These are phyloP conservation scores for Fusarium cyanostomum DNA, from an alignment of 2,329 filamentous ascomycete species.

Conservation along the genomic window DNA sequence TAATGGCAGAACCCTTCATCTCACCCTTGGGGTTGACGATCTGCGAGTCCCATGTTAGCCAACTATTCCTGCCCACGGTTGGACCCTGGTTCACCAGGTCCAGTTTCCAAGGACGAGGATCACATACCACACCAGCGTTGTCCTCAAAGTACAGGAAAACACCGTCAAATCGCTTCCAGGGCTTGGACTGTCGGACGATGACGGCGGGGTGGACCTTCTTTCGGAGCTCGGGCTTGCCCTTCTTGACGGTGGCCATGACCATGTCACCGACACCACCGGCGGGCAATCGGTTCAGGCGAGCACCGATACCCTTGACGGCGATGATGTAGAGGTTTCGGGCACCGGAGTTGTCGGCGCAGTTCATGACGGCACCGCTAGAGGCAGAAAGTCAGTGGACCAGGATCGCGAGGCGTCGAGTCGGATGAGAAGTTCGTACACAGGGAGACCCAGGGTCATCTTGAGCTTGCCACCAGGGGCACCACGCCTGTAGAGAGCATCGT, in stretches of 20 bases:
- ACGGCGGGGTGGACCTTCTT: conserved; percentile 99
- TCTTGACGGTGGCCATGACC: conserved; percentile 99
- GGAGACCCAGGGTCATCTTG: conserved; percentile 99
- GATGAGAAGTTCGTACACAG: conserved; percentile 74
- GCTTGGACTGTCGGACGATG: conserved; percentile 98
- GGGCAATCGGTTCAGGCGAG: conserved; percentile 95
- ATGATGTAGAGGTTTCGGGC: conserved; percentile 99
- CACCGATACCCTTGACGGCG: conserved; percentile 98
- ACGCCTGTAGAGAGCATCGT: conserved; percentile 63
- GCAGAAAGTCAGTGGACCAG: conserved; percentile 32
- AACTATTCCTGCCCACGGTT: neutral
- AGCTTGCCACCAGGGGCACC: conserved; percentile 99
- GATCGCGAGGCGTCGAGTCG: conserved; percentile 13
- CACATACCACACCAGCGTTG: conserved; percentile 96
- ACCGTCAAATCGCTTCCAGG: conserved; percentile 98
- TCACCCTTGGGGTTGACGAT: conserved; percentile 99
- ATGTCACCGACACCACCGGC: conserved; percentile 99
- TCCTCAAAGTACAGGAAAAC: conserved; percentile 99
- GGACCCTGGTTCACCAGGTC: neutral
- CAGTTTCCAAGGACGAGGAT: neutral
- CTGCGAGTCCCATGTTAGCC: conserved; percentile 59
- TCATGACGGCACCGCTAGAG: conserved; percentile 95
- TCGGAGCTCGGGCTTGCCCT: conserved; percentile 99
- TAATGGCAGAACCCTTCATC: conserved; percentile 99
- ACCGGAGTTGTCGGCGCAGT: conserved; percentile 99